phyloP scores from a whole-genome alignment of 2,329 filamentous ascomycete species.

The Fusarium dimerum region DNA sequence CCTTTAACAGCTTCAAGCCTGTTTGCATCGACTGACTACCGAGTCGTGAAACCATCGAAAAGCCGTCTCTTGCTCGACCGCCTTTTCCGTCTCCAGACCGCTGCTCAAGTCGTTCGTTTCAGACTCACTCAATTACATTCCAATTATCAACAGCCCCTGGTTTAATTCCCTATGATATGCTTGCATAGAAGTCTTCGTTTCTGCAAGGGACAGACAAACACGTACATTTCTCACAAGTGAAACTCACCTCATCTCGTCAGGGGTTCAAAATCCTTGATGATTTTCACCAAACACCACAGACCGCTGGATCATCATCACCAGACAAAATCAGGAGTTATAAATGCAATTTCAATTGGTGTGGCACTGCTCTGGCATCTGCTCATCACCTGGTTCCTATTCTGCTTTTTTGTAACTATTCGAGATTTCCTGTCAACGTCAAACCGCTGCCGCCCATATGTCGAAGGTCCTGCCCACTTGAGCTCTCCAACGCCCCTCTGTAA shows the following conservation, averaged over 20 bases:
- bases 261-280: too few species aligned
- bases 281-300: too few species aligned
- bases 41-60: too few species aligned
- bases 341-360: slow-evolving; percentile 19
- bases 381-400: slow-evolving; percentile 18
- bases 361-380: slow-evolving; percentile 27
- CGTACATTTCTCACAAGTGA: neutral
- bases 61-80: neutral
- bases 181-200: neutral
- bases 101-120: neutral
- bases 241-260: too few species aligned
- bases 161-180: neutral
- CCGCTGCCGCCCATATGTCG: slow-evolving; percentile 21
- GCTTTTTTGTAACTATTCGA: slow-evolving; percentile 29
- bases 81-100: neutral
- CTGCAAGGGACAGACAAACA: neutral
- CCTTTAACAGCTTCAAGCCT: too few species aligned
- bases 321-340: slow-evolving; percentile 11
- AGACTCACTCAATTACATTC: neutral
- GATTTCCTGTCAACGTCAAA: slow-evolving; percentile 25
- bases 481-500: slow-evolving; percentile 29
- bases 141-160: neutral
- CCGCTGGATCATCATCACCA: neutral
- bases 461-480: slow-evolving; percentile 33
- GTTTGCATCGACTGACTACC: too few species aligned